Base-by-base conservation (phyloP, 2,329 filamentous ascomycete species). In the Trichoderma sp. region DNA sequence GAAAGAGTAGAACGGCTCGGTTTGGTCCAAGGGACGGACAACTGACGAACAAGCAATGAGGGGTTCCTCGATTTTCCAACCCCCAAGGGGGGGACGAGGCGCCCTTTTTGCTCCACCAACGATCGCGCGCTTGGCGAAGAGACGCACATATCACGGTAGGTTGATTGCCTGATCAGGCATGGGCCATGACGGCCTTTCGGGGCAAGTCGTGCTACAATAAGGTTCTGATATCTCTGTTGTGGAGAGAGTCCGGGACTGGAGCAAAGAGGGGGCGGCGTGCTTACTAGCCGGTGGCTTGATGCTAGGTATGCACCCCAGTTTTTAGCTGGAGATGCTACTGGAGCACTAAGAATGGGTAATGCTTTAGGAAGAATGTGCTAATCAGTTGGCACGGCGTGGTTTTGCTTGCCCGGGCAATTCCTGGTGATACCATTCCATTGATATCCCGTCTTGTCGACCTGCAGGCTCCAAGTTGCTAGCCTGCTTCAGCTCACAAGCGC, bases 81-180 rank as follows among this genome's bases (percentile, higher is more conserved):
- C 56, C 21, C 3, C 39, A 7, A 43, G 8, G 37, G 46, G 51
- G 51, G 26, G 26, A 26, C n/a, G 37, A 58, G 16, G 52, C 52
- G 63, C 16, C 37, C 16, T 18, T 51, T 59, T 54, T 28, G n/a
- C 60, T 64, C 60, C 60, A 64, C 63, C 39, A 58, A 34, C 28
- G 34, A 51, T 59, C 39, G 63, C 52, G 52, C 28, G 26, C 30
- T 49, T 59, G 39, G 18, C 43, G 54, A 51, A 54, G 28, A 59
- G 63, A 58, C 32, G 14, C 32, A 14, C 11, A 34, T 51, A 46
- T n/a, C 39, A 26, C 26, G n/a, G 16, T 68, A 68, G 66, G 55
- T 68, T 68, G 59, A 28, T 59, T 68, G 59, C 66, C 66, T 51
- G 39, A 64, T 68, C 51, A 14, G 59, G 66, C 30, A 68, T 66